Base-by-base conservation (phyloP, 176 grass and related monocot species). In the Calamus simplicifolius region DNA sequence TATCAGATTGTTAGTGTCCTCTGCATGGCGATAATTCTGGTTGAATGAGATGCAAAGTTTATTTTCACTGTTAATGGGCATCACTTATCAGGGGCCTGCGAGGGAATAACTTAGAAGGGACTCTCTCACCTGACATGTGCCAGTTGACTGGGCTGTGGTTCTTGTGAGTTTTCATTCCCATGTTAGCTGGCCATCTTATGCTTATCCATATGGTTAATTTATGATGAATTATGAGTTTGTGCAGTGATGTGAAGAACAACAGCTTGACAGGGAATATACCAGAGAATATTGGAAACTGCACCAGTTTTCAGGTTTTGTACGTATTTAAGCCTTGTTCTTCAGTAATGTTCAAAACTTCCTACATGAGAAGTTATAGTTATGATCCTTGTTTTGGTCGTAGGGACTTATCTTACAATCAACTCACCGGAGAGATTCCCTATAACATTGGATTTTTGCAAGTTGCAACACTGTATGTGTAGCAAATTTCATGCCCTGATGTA, bases 371-470 rank as follows among this genome's bases (percentile, higher is more conserved):
- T 12, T 43, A 1, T 43, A 12, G 27, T 35, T 48, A 43, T 73
- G 18, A 63, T 18, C 16, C 10, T 56, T 1, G 0, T 35, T 54
- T 5, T 16, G 23, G 25, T 72, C 69, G 49, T 71, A 99, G 94
- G 88, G 94, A 99, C 82, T 71, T 99, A 53, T 99, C 94, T 7
- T 99, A 93, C 57, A 99, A 99, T 74, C 75, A 74, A 4, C 59
- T 99, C 12, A 69, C 79, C n/a, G 94, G 94, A 64, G 55, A 86
- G 67, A 99, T 99, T 62, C 94, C 94, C 0, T 99, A 89, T 71
- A 99, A 99, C 64, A 99, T 99, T 61, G 94, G 94, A 23, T 99
- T 99, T 59, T 79, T 99, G 35, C 94, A 99, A 99, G 77, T 99
- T 54, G 94, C 94, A 51, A 99, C 94, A 58, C 58, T 99, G 94